Evolutionary conservation across 306 rosid species (phyloP).

Genomic region (Cicer arietinum): DNA sequence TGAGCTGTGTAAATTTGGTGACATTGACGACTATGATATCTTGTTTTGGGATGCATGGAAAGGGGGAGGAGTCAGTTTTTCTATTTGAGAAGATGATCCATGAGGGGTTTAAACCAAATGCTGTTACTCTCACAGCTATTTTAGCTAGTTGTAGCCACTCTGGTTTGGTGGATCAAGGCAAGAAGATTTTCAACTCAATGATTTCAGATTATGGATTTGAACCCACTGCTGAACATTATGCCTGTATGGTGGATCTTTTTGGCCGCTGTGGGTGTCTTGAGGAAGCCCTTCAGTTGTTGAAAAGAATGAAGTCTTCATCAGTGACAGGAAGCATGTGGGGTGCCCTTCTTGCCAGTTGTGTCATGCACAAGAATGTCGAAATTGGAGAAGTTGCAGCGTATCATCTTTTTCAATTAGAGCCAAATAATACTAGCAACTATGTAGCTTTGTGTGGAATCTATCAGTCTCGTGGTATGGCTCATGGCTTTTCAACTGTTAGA

Average conservation of each 20-base stretch:
- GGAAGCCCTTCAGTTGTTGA: slow-evolving; percentile 62
- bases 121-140: slow-evolving; percentile 64
- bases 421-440: slow-evolving; percentile 69
- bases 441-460: slow-evolving; percentile 65
- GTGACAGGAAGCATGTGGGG: slow-evolving; percentile 75
- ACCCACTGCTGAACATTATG: slow-evolving; percentile 71
- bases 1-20: slow-evolving; percentile 52
- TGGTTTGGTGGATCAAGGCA: slow-evolving; percentile 63
- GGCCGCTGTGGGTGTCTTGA: slow-evolving; percentile 65
- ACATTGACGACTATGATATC: slow-evolving; percentile 83
- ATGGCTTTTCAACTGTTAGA: slow-evolving; percentile 49
- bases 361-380: slow-evolving; percentile 67
- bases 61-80: slow-evolving; percentile 61
- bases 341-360: slow-evolving; percentile 75
- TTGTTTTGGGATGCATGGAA: slow-evolving; percentile 73
- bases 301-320: slow-evolving; percentile 44
- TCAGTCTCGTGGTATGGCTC: slow-evolving; percentile 52
- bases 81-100: slow-evolving; percentile 58
- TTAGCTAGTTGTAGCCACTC: slow-evolving; percentile 77
- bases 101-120: slow-evolving; percentile 60
- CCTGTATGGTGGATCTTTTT: slow-evolving; percentile 75
- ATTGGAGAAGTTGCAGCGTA: slow-evolving; percentile 76
- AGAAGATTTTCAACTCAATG: slow-evolving; percentile 58
- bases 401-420: slow-evolving; percentile 69
- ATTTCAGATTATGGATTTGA: slow-evolving; percentile 54